Conservation (phyloP, 1,284 basidiomycete species). For the Ustilago loliicola region DNA sequence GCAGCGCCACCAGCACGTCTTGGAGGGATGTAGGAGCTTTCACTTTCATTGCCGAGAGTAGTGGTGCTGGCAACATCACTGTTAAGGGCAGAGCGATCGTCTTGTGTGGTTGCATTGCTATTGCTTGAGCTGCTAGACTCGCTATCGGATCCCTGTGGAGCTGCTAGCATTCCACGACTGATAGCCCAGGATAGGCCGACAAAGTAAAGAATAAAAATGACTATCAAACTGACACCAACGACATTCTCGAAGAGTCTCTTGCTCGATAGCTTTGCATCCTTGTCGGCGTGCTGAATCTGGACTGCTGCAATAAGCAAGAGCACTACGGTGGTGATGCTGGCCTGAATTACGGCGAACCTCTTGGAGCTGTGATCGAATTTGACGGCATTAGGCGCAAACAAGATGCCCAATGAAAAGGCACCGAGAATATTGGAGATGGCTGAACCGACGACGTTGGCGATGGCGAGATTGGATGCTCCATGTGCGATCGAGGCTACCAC, state of each 20-base stretch:
- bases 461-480: conserved; percentile 43
- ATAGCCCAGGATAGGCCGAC: conserved; percentile 49
- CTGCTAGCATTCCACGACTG: conserved; percentile 43
- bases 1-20: conserved; percentile 25
- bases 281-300: conserved; percentile 42
- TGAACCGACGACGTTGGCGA: conserved; percentile 62
- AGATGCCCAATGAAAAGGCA: conserved; percentile 44
- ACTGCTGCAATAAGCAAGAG: conserved; percentile 32
- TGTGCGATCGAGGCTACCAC: conserved; percentile 44
- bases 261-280: conserved; percentile 28
- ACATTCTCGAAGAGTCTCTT: conserved; percentile 46
- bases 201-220: conserved; percentile 46
- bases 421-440: conserved; percentile 63
- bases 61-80: conserved; percentile 39
- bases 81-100: conserved; percentile 19
- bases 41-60: conserved; percentile 40
- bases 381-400: conserved; percentile 36
- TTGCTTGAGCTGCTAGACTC: conserved; percentile 26
- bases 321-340: conserved; percentile 38
- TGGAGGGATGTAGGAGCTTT: conserved; percentile 32
- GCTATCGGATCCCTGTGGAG: conserved; percentile 33
- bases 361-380: conserved; percentile 44
- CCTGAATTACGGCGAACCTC: conserved; percentile 43
- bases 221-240: conserved; percentile 39
- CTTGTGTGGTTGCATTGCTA: conserved; percentile 9